Evolutionary conservation across 306 rosid genomes (phyloP), one percentile per base, ranked within the genome.

Genomic region (Lablab purpureus): DNA sequence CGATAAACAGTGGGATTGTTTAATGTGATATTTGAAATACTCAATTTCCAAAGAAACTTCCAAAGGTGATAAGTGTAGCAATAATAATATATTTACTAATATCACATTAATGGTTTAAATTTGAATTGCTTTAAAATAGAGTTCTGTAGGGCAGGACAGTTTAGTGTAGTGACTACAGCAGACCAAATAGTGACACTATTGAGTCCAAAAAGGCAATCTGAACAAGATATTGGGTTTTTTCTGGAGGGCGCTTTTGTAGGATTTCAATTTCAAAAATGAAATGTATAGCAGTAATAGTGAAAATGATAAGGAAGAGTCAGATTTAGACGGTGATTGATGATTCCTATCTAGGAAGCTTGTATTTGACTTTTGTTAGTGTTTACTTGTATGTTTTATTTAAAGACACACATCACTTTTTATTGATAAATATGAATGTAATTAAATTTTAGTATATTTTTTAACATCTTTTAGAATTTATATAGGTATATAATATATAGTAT

Each of bases 21-120:
- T 49, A 59, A 71, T 40, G 21, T 47, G n/a, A 79, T 37, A 32
- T 62, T 72, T 49, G 41, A 74, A 80, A 72, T 34, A 37, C 73
- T 59, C 73, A 45, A 70, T 58, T 79, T 45, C 25, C 45, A 37
- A 63, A 55, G 67, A 23, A 72, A 72, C 11, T 8, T 65, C 56
- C 50, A 51, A 25, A 65, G 32, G 36, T 19, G 14, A 65, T 18
- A 73, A 27, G 51, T 64, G 32, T 25, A 47, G 67, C 71, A 59
- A 34, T 36, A 62, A 22, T 34, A 64, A 30, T 54, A 81, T 75
- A 27, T 30, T 30, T 32, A 81, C 3, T 23, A 81, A 45, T 45
- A 34, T 63, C 28, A 56, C 74, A 56, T 43, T 30, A 55, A 54
- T 43, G 56, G 46, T 64, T 68, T 54, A 52, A 80, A 40, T 51